Base-by-base conservation (phyloP, 2,329 filamentous ascomycete species). In the Cryphonectria japonica region DNA sequence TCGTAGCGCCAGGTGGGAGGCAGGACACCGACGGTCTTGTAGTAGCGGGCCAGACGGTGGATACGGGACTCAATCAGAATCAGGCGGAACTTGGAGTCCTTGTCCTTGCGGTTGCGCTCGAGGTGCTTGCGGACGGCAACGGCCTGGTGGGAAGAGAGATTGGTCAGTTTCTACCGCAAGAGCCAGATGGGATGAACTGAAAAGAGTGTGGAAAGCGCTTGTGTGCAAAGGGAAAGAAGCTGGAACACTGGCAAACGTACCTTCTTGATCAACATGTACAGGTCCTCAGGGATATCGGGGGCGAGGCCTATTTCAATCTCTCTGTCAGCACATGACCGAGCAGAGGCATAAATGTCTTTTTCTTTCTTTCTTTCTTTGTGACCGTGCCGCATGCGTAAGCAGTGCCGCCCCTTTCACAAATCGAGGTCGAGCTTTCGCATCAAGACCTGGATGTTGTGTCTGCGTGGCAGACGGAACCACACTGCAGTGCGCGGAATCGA, bases 211-310 rank as follows among this genome's bases (percentile, higher is more conserved):
- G 64, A 2, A 19, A 8, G 5, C 7, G 14, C 16, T 7, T 16
- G 32, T 41, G 41, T 14, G 13, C 26, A 66, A 22, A 9, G 22
- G 11, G 11, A n/a, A 6, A n/a, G 22, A 2, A 19, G 7, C 6
- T n/a, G 32, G 14, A 69, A 65, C 80, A 73, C 34, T n/a, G 26
- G 26, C 34, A 52, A 54, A 64, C 71, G 59, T 83, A 97, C 95
- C 94, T 99, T 99, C 93, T 98, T 98, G 93, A 98, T 98, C 85
- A 98, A 89, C 93, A 97, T 97, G 92, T 98, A 99, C 79, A 98
- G 92, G 87, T 99, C 96, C 91, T 99, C 96, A 83, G 97, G 96
- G 80, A 99, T 92, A 85, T 98, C 95, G 84, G 97, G 96, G 79
- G 96, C 95, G 83, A 99, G 94, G 88, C 96, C 96, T 99, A 88